phyloP scores from a whole-genome alignment of 257 asterid species.

The Fraxinus pennsylvanica region DNA sequence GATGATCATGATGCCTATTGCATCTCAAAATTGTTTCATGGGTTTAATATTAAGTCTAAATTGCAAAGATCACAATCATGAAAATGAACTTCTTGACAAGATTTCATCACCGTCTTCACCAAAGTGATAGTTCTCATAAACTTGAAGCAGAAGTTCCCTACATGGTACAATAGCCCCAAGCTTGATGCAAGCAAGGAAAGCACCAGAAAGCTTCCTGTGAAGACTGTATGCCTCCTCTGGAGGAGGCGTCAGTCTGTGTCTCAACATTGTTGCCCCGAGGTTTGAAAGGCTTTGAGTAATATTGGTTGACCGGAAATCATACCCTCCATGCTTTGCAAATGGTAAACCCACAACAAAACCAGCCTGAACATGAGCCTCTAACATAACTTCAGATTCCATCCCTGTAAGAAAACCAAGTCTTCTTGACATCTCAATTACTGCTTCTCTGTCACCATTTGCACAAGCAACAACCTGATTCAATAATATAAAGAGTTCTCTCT shows the following conservation, averaged over 20 bases:
- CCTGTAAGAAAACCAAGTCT: constrained; percentile 95
- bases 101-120: constrained; percentile 32
- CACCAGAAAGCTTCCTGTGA: constrained; percentile 94
- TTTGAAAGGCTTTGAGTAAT: constrained; percentile 74
- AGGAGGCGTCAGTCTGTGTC: constrained; percentile 93
- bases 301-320: constrained; percentile 78
- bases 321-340: constrained; percentile 73
- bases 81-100: constrained; percentile 28
- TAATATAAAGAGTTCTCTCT: constrained; percentile 4
- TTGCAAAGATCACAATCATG: constrained; percentile 6
- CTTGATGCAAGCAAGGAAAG: constrained; percentile 97
- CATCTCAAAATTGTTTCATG: not conserved
- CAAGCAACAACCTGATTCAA: constrained; percentile 78
- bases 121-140: constrained; percentile 53
- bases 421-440: constrained; percentile 81
- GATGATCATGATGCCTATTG: not conserved
- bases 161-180: constrained; percentile 93
- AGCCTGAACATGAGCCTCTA: constrained; percentile 92
- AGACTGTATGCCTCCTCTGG: constrained; percentile 98
- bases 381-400: constrained; percentile 79
- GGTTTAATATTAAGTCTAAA: not conserved
- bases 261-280: constrained; percentile 88
- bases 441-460: constrained; percentile 70
- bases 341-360: constrained; percentile 94
- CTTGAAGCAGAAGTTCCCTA: constrained; percentile 67